Evolutionary conservation across 2,329 filamentous ascomycete genomes (phyloP).

Genomic region (Achaetomium macrosporum): DNA sequence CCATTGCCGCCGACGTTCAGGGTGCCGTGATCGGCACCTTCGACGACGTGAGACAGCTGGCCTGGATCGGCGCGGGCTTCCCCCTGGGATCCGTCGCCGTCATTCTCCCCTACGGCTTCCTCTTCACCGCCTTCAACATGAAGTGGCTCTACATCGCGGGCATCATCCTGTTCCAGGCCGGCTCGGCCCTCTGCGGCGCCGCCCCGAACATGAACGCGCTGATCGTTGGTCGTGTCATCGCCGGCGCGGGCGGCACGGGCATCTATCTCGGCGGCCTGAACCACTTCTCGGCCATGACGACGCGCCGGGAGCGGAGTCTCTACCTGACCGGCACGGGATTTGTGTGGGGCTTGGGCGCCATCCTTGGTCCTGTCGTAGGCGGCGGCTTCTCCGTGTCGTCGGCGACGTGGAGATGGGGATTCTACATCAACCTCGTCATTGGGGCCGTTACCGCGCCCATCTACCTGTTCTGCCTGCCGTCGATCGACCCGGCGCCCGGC

Average conservation of each 20-base stretch:
- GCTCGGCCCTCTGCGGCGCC: constrained; percentile 28
- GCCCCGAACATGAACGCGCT: constrained; percentile 24
- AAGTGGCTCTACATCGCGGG: background rate
- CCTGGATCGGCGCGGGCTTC: constrained; percentile 34
- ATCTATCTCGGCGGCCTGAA: constrained; percentile 30
- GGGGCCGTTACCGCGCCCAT: background rate
- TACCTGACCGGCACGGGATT: constrained; percentile 27
- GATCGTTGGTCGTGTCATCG: constrained; percentile 30
- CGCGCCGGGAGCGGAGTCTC: constrained; percentile 28
- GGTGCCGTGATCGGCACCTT: constrained; percentile 34
- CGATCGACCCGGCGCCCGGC: background rate
- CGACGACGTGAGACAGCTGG: constrained; percentile 32
- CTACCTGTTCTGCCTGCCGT: background rate
- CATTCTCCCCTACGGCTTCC: background rate
- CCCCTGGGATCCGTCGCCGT: background rate
- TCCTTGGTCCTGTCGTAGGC: background rate
- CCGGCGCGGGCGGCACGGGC: constrained; percentile 28
- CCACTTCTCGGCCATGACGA: constrained; percentile 28
- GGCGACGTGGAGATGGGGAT: background rate
- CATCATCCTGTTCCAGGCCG: constrained; percentile 25
- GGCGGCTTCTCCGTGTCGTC: background rate
- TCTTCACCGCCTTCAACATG: background rate
- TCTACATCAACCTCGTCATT: background rate
- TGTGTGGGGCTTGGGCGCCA: constrained; percentile 28
- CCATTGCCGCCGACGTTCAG: constrained; percentile 41